A percentile compares a stretch with the other conserved stretches of the same genome.
phyloP scores from a whole-genome alignment of 768 basidiomycete genomes.

The Astraeus odoratus region DNA sequence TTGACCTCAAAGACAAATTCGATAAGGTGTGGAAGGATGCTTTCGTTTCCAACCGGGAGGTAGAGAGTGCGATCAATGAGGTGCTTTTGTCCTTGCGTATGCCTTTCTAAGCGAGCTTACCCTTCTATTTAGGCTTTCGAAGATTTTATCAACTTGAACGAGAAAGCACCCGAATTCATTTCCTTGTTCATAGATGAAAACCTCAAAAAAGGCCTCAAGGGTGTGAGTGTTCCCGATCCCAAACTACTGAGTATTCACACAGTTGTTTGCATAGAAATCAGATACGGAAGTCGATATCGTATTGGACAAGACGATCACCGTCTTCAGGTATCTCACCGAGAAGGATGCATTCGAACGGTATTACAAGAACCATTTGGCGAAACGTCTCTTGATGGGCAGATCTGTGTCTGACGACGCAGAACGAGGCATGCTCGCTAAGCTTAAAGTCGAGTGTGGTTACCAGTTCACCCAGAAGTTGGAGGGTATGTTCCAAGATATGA shows the following conservation, averaged over 20 bases:
- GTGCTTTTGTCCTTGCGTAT: no score
- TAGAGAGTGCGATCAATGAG: constrained; percentile 82
- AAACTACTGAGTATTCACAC: background rate
- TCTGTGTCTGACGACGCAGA: constrained; percentile 98
- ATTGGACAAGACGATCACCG: constrained; percentile 91
- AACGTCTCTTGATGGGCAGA: constrained; percentile 78
- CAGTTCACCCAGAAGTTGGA: constrained; percentile 98
- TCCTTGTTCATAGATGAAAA: constrained; percentile 97
- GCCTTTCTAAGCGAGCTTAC: no score
- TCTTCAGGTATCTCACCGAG: constrained; percentile 90
- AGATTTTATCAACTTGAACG: constrained; percentile 83
- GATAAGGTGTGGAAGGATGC: constrained; percentile 66
- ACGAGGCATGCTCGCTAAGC: constrained; percentile 92
- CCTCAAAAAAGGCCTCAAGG: constrained; percentile 89
- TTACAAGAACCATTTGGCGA: constrained; percentile 94
- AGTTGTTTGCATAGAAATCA: constrained; percentile 61
- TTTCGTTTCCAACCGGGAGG: constrained; percentile 63
- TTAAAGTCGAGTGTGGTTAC: constrained; percentile 93
- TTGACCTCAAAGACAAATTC: constrained; percentile 89
- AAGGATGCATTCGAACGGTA: constrained; percentile 98
- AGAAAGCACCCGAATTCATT: constrained; percentile 87
- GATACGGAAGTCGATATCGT: constrained; percentile 86
- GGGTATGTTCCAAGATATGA: constrained; percentile 99
- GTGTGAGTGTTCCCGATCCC: constrained; percentile 45
- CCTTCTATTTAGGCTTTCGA: constrained; percentile 93